Conservation (phyloP, 1,284 basidiomycete species). For the Kalmanozyma brasiliensis region DNA sequence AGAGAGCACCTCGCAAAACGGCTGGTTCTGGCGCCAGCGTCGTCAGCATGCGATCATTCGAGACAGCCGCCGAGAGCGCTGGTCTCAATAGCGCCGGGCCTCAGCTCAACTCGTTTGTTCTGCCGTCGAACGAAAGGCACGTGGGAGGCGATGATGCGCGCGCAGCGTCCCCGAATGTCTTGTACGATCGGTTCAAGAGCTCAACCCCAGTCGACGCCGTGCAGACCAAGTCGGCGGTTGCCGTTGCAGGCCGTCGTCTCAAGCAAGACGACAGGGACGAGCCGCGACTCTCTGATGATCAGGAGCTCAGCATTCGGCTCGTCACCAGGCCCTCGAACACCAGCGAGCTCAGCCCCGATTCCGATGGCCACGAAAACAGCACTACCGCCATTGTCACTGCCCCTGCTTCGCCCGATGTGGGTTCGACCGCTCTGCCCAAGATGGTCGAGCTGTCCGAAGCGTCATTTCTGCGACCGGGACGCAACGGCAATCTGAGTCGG, state of each 20-base stretch:
- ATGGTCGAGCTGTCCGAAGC: conserved; percentile 16
- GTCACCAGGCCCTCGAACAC: conserved; percentile 32
- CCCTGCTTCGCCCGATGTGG: conserved; percentile 17
- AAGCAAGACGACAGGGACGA: not conserved
- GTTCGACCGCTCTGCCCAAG: conserved; percentile 20
- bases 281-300: not conserved
- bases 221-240: not conserved
- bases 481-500: conserved; percentile 20
- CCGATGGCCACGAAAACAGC: not conserved
- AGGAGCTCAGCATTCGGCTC: conserved; percentile 51
- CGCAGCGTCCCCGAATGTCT: not conserved
- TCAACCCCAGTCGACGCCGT: too few relatives aligned
- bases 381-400: conserved; percentile 22
- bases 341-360: conserved; percentile 10
- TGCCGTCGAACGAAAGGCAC: conserved; percentile 3
- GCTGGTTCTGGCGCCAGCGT: conserved; percentile 41
- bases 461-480: conserved; percentile 20
- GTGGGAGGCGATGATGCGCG: not conserved
- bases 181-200: conserved; percentile 4
- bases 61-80: conserved; percentile 52
- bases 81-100: conserved; percentile 28
- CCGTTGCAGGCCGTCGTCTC: not conserved
- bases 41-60: conserved; percentile 42
- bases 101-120: conserved; percentile 9
- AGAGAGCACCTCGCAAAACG: conserved; percentile 14